Percentiles rank a stretch among this genome's conserved stretches.
Conservation (phyloP, 352 stramenopile genomes). For the Pythium phragmitis region DNA sequence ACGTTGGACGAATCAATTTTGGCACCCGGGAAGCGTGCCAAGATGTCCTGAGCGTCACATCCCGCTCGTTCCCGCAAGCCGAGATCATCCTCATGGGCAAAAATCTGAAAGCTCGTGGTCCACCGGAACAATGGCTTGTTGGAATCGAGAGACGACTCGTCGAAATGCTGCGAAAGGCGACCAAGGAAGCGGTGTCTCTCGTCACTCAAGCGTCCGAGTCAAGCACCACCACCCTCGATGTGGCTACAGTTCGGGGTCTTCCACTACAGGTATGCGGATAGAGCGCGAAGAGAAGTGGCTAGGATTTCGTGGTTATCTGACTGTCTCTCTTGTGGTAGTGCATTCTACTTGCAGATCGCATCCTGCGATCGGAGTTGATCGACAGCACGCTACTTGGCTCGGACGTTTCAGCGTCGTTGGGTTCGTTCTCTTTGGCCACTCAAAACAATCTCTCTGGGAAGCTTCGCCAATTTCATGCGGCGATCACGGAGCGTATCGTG, state of each 20-base stretch:
- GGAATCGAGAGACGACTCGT: slow-evolving; percentile 55
- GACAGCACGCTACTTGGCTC: slow-evolving; percentile 22
- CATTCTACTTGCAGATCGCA: slow-evolving; percentile 49
- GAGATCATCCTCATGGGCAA: slow-evolving; percentile 67
- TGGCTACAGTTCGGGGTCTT: slow-evolving; percentile 6
- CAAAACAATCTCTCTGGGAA: slow-evolving; percentile 4
- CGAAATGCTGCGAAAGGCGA: slow-evolving; percentile 54
- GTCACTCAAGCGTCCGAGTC: slow-evolving; percentile 4
- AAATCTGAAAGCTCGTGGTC: slow-evolving; percentile 70
- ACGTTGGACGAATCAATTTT: slow-evolving; percentile 59
- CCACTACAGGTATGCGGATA: slow-evolving; percentile 23
- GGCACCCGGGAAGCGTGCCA: slow-evolving; percentile 56
- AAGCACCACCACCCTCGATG: slow-evolving; percentile 2
- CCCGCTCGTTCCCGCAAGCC: slow-evolving; percentile 34
- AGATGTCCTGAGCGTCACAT: slow-evolving; percentile 48
- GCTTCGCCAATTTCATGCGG: slow-evolving; percentile 16
- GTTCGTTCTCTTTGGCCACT: not conserved
- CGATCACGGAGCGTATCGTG: slow-evolving; percentile 2
- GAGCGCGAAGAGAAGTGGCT: not conserved
- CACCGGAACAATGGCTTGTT: slow-evolving; percentile 65
- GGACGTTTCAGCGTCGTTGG: not conserved
- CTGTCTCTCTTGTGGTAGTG: slow-evolving; percentile 6
- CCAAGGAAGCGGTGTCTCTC: slow-evolving; percentile 37
- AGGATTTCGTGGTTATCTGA: not conserved
- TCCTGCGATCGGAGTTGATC: slow-evolving; percentile 45